phyloP scores from a whole-genome alignment of 2,329 filamentous ascomycete species.

The Colletotrichum theobromicola region DNA sequence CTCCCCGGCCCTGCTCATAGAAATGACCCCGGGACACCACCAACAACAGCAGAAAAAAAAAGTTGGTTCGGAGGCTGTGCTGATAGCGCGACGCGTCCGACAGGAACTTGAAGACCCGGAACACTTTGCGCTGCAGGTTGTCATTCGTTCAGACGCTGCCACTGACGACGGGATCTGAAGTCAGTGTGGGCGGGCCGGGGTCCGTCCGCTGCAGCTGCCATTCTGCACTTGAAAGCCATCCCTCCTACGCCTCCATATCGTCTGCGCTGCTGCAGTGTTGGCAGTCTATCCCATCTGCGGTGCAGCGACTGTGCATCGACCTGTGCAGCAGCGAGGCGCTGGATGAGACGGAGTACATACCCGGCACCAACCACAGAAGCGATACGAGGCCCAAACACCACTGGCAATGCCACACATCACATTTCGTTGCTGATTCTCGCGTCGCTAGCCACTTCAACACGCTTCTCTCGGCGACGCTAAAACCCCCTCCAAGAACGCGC shows the following conservation, averaged over 20 bases:
- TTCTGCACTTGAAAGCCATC: neutral
- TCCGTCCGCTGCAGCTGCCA: neutral
- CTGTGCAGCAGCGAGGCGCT: neutral
- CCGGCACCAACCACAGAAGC: constrained; percentile 1
- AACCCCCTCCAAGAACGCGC: neutral
- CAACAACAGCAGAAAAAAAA: neutral
- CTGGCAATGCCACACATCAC: neutral
- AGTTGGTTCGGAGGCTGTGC: constrained; percentile 2
- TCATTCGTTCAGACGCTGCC: neutral
- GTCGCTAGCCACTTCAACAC: neutral
- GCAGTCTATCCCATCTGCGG: neutral
- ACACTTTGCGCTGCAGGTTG: neutral
- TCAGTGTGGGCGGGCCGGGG: neutral
- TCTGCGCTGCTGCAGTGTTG: neutral
- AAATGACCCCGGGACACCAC: neutral
- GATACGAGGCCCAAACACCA: neutral
- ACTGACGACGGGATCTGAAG: neutral
- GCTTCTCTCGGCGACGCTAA: constrained; percentile 3
- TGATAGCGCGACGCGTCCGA: constrained; percentile 12
- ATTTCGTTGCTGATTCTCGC: neutral
- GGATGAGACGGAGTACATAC: constrained; percentile 2
- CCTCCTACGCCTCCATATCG: neutral
- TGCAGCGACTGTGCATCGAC: neutral
- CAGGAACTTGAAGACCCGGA: neutral
- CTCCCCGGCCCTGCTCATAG: neutral